Percentiles rank a stretch among this genome's conserved stretches.
Evolutionary conservation across 164 flowering plant genomes (phyloP).

Genomic region (Umbilicus rupestris): DNA sequence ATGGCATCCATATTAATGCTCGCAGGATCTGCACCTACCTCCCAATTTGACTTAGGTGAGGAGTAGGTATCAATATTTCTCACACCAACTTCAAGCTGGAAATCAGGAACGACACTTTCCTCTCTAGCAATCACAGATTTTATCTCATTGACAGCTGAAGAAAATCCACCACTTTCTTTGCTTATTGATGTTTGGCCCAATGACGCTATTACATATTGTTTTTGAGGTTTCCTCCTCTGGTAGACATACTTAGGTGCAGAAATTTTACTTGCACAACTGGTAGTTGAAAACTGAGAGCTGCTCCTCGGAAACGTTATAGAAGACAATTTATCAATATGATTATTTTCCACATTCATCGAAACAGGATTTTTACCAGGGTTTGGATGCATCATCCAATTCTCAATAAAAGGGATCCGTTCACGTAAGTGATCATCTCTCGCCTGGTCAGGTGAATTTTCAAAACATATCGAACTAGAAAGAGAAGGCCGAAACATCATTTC

Average conservation of each 20-base stretch:
- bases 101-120: slow-evolving; percentile 14
- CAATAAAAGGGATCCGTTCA: slow-evolving; percentile 29
- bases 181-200: slow-evolving; percentile 13
- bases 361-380: slow-evolving; percentile 9
- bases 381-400: slow-evolving; percentile 30
- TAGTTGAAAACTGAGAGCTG: slow-evolving; percentile 27
- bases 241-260: slow-evolving; percentile 40
- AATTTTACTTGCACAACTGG: slow-evolving; percentile 24
- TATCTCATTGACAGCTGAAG: slow-evolving; percentile 21
- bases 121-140: slow-evolving; percentile 15
- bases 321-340: slow-evolving; percentile 11
- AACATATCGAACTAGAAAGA: slow-evolving; percentile 29
- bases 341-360: slow-evolving; percentile 7
- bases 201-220: slow-evolving; percentile 16
- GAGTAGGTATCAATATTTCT: slow-evolving; percentile 59
- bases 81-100: slow-evolving; percentile 21
- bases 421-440: slow-evolving; percentile 21
- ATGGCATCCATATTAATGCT: slow-evolving; percentile 39
- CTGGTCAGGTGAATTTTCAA: slow-evolving; percentile 22
- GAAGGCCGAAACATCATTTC: slow-evolving; percentile 42
- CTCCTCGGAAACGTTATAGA: slow-evolving; percentile 15
- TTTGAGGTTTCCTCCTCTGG: slow-evolving; percentile 34
- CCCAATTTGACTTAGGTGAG: slow-evolving; percentile 55
- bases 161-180: slow-evolving; percentile 23
- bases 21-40: slow-evolving; percentile 28